Base-by-base conservation (phyloP, 2,329 filamentous ascomycete genomes). In the Bipolaris zeicola region DNA sequence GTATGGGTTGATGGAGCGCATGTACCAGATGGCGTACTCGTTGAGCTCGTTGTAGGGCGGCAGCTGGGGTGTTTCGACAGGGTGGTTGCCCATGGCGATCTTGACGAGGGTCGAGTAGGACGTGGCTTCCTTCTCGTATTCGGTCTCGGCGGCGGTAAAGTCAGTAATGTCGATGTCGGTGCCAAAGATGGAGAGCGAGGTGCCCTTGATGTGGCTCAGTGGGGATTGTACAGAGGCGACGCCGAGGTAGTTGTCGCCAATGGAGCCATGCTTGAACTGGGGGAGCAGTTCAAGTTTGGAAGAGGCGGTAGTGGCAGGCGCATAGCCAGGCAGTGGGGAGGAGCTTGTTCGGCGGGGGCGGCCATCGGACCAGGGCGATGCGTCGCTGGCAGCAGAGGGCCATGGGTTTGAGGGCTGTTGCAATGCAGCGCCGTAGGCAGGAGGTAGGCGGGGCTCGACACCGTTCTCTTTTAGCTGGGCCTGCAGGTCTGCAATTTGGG, bases 81-180 rank as follows among this genome's bases (percentile, higher is more conserved):
- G 83, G 55, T 86, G 76, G 10, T 68, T 61, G 62, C 86, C 85
- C 67, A 88, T 83, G 24, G 82, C 79, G 3, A 89, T 87, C 56
- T 87, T 85, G 34, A 92, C 72, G 62, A 92, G 88, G 3, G 88
- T 86, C 50, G 86, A 83, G 49, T 90, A 85, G 0, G 90, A 93
- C 70, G 90, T 89, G 76, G 79, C 70, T 73, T 82, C 65, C 71
- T 76, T 58, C 73, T 77, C 55, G 76, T 85, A 78, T 16, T 90
- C 87, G 72, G 86, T 81, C 58, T 91, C 89, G 1, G 82, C 80
- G 1, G 84, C 85, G 44, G 88, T 83, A 67, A 91, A 92, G 42
- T 88, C 86, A 11, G 89, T 87, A 39, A 94, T 84, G 73, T 96
- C 89, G 66, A 95, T 89, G 43, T 90, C 88, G 64, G 89, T 89